Base-by-base conservation (phyloP, 2,329 filamentous ascomycete species). In the Parastagonospora nodorum region DNA sequence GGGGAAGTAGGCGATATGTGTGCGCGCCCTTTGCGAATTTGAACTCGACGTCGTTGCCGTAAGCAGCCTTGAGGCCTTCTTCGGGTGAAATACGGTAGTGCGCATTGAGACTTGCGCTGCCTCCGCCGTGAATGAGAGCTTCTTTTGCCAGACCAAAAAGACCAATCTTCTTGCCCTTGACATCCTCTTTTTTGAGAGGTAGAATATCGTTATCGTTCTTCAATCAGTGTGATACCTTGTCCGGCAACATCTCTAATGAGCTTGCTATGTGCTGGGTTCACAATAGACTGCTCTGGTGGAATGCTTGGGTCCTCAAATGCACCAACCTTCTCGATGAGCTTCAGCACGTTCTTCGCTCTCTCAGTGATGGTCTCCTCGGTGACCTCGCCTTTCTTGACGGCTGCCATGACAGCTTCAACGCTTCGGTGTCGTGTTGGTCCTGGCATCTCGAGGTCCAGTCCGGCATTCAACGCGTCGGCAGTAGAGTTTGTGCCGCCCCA, bases 71-170 rank as follows among this genome's bases (percentile, higher is more conserved):
- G 31, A 63, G 50, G 6, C 66, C 66, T 12, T 67, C 56, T 53
- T 63, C 66, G 0, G 65, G 50, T 2, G 66, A 64, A 12, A 70
- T 63, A 12, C 64, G 50, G 31, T 71, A 65, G 48, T 64, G 61
- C 9, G 65, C 60, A 33, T 63, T 53, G 30, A 67, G 48, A 29
- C 55, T 60, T 8, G 71, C 71, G 32, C 67, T 72, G 8, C 69
- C 69, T 30, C 71, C 69, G 35, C 69, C 66, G 31, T 71, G 68
- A 10, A 71, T 73, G 27, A 69, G 47, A 11, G 68, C 66, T 33
- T 74, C 62, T 30, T 88, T 82, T 1, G 85, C 88, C 6, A 88
- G 84, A 0, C 88, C 88, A 60, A 91, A 88, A 7, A 91, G 83
- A 4, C 87, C 87, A 54, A 90, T 80, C 14, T 81, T 85, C 39